A percentile compares a stretch with the other conserved stretches of the same genome.
Evolutionary conservation across 2,329 filamentous ascomycete genomes (phyloP).

Genomic region (Madurella fahalii): DNA sequence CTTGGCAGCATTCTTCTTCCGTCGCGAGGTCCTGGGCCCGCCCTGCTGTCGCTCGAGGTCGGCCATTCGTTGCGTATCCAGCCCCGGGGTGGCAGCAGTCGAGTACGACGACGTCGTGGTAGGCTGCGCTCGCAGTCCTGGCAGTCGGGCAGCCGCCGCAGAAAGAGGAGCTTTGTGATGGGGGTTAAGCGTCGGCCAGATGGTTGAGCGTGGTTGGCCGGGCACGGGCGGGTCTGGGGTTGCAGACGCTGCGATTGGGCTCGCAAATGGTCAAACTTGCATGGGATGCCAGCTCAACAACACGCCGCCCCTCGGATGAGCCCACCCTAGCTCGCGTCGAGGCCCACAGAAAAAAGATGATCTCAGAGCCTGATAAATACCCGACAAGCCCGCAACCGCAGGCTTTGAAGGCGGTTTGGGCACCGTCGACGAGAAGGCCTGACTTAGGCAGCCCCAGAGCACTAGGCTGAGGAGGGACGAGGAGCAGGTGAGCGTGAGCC

Average conservation of each 20-base stretch:
- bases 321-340: slow-evolving; percentile 10
- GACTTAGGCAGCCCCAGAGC: background rate
- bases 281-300: slow-evolving; percentile 22
- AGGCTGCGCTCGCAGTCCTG: slow-evolving; percentile 1
- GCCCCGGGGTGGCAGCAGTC: slow-evolving; percentile 12
- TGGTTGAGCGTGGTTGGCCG: slow-evolving; percentile 28
- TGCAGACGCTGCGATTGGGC: slow-evolving; percentile 23
- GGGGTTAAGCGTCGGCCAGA: slow-evolving; percentile 23
- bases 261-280: slow-evolving; percentile 16
- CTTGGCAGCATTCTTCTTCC: slow-evolving; percentile 24
- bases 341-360: slow-evolving; percentile 1
- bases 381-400: slow-evolving; percentile 16
- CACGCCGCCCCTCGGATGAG: slow-evolving; percentile 4
- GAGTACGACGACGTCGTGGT: slow-evolving; percentile 10
- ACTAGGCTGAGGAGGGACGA: background rate
- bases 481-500: background rate
- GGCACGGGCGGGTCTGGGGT: slow-evolving; percentile 17
- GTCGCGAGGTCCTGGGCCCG: slow-evolving; percentile 27
- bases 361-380: slow-evolving; percentile 22
- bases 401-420: slow-evolving; percentile 7
- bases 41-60: slow-evolving; percentile 25
- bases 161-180: slow-evolving; percentile 11
- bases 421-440: slow-evolving; percentile 5
- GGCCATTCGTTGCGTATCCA: slow-evolving; percentile 30
- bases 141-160: slow-evolving; percentile 14